Base-by-base conservation (phyloP, 2,329 filamentous ascomycete genomes). In the Eurotiales sp. region DNA sequence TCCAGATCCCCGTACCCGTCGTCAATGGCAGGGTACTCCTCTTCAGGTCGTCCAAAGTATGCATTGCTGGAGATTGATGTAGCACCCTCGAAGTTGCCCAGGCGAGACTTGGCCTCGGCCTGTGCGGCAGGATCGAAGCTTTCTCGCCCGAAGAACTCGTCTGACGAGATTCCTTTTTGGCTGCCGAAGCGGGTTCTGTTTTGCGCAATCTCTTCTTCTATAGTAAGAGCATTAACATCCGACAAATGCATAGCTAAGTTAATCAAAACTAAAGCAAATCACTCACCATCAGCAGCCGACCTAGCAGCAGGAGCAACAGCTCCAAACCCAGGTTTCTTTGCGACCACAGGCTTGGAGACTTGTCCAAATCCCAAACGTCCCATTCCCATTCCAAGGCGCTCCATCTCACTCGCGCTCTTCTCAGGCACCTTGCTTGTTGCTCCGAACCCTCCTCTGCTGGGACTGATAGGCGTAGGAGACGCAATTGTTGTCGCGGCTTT, bases 141-240 rank as follows among this genome's bases (percentile, higher is more conserved):
- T 48, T 90, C 89, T 68, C 93, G 92, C 63, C 92, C 90, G 67
- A 99, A 99, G 79, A 95, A 99, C 68, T 99, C 93, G 69, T 99
- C 93, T 0, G 91, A 96, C 0, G 90, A 96, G 60, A 99, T 99
- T 61, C 88, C 88, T 77, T 97, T 97, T 70, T 99, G 93, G 39
- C 72, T 73, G 55, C 91, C 92, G 64, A 99, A 99, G 71, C 96
- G 96, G 64, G 82, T 77, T 62, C 88, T 87, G 5, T 91, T 90
- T 66, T 89, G 95, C 64, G 83, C 84, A 63, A 96, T 84, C 50
- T 86, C 85, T 52, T 96, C 90, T 43, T 83, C 81, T 77, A 40
- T 39, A 27, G 19, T n/a, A 40, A 37, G 36, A 40, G 32, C n/a
- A n/a, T n/a, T n/a, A n/a, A n/a, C n/a, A 23, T 2, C 40, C 62